Evolutionary conservation across 1,139 yeast species (phyloP).

Genomic region (Suhomyces bolitotheri): DNA sequence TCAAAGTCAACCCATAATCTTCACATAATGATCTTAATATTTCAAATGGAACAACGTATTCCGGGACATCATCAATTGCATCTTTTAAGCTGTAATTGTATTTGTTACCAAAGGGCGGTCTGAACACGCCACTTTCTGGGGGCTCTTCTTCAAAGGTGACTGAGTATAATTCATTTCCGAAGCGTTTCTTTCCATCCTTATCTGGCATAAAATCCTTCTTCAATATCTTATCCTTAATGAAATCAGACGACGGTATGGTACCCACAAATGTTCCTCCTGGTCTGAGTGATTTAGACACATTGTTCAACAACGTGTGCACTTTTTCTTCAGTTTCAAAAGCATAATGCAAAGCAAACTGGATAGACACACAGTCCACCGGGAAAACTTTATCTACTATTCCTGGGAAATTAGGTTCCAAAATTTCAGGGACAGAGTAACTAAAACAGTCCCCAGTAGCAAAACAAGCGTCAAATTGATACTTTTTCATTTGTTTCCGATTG

Average conservation of each 20-base stretch:
- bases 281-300: conserved; percentile 72
- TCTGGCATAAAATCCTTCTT: conserved; percentile 37
- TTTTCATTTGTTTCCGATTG: conserved; percentile 40
- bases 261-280: conserved; percentile 89
- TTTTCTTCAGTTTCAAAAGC: conserved; percentile 87
- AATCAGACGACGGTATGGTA: conserved; percentile 91
- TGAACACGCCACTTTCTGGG: conserved; percentile 69
- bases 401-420: conserved; percentile 63
- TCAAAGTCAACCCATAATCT: conserved; percentile 74
- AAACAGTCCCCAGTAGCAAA: conserved; percentile 94
- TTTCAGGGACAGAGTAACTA: conserved; percentile 63
- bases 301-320: conserved; percentile 68
- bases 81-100: conserved; percentile 82
- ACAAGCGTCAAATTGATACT: conserved; percentile 66
- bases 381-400: conserved; percentile 59
- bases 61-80: conserved; percentile 96
- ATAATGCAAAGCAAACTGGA: conserved; percentile 92
- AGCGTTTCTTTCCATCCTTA: conserved; percentile 55
- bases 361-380: conserved; percentile 85
- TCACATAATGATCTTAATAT: conserved; percentile 78
- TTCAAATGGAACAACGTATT: conserved; percentile 96
- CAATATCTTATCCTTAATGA: conserved; percentile 64
- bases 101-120: conserved; percentile 79
- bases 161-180: conserved; percentile 84
- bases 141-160: conserved; percentile 78